phyloP scores from a whole-genome alignment of 176 grass and related monocot species.

The Miscanthus lutarioriparius region DNA sequence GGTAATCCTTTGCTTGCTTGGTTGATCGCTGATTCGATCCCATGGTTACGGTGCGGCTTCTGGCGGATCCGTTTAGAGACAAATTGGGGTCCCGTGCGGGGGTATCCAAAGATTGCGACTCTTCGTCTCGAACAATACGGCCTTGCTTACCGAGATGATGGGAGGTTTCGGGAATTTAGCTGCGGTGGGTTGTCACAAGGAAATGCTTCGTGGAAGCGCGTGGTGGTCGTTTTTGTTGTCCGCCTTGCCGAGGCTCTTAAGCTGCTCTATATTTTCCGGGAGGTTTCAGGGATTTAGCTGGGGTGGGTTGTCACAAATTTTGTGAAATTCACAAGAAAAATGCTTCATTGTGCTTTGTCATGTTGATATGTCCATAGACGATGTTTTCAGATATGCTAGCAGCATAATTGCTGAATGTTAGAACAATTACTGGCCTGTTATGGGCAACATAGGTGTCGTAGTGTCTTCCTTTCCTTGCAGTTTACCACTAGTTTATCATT shows the following conservation, averaged over 20 bases:
- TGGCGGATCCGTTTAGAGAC: neutral
- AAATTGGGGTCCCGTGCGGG: neutral
- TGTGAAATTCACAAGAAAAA: neutral
- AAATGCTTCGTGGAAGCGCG: neutral
- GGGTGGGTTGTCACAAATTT: neutral
- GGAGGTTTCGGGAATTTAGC: neutral
- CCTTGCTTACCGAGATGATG: neutral
- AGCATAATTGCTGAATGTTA: neutral
- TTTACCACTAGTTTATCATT: neutral
- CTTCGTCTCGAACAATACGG: neutral
- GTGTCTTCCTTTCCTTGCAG: neutral
- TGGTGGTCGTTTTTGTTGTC: neutral
- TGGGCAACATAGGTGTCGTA: neutral
- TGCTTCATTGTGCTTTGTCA: neutral
- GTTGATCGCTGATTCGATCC: neutral
- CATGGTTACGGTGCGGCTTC: neutral
- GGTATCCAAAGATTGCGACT: neutral
- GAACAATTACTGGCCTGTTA: neutral
- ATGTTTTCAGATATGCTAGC: neutral
- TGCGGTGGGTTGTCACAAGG: neutral
- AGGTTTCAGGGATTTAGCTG: neutral
- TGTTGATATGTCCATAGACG: neutral
- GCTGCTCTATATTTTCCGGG: neutral
- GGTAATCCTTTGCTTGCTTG: conserved; percentile 2
- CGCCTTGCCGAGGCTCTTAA: neutral